Evolutionary conservation across 2,329 filamentous ascomycete species (phyloP).

Genomic region (Fusarium fujikuroi): DNA sequence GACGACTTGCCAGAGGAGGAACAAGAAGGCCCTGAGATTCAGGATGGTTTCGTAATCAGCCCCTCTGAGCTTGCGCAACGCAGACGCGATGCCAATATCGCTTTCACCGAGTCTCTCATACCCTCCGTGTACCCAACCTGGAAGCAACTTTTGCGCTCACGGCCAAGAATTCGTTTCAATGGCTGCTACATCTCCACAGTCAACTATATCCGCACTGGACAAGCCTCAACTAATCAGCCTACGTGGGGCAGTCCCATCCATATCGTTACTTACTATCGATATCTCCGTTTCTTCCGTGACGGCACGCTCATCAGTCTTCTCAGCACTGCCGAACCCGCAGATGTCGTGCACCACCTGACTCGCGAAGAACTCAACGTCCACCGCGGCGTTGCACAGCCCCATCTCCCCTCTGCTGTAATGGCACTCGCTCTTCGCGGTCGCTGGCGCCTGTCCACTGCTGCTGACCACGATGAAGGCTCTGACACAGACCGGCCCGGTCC

Average conservation of each 20-base stretch:
- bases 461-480: slow-evolving; percentile 46
- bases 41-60: slow-evolving; percentile 49
- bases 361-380: slow-evolving; percentile 71
- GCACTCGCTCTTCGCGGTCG: slow-evolving; percentile 71
- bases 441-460: slow-evolving; percentile 59
- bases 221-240: slow-evolving; percentile 73
- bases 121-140: slow-evolving; percentile 62
- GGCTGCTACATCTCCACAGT: slow-evolving; percentile 97
- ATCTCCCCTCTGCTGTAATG: slow-evolving; percentile 66
- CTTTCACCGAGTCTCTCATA: slow-evolving; percentile 56
- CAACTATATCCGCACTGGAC: slow-evolving; percentile 90
- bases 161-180: slow-evolving; percentile 91
- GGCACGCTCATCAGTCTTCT: slow-evolving; percentile 84
- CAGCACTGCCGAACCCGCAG: slow-evolving; percentile 82
- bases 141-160: slow-evolving; percentile 79
- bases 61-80: slow-evolving; percentile 51
- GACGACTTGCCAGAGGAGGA: slow-evolving; percentile 56
- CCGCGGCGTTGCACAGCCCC: slow-evolving; percentile 46
- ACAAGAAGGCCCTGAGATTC: slow-evolving; percentile 46
- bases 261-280: slow-evolving; percentile 98
- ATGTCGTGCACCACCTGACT: slow-evolving; percentile 86
- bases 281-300: slow-evolving; percentile 93
- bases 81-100: slow-evolving; percentile 48
- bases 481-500: slow-evolving; percentile 8
- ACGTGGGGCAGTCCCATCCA: slow-evolving; percentile 87